Evolutionary conservation across 768 basidiomycete species (phyloP).

Genomic region (Kwoniella dejecticola): DNA sequence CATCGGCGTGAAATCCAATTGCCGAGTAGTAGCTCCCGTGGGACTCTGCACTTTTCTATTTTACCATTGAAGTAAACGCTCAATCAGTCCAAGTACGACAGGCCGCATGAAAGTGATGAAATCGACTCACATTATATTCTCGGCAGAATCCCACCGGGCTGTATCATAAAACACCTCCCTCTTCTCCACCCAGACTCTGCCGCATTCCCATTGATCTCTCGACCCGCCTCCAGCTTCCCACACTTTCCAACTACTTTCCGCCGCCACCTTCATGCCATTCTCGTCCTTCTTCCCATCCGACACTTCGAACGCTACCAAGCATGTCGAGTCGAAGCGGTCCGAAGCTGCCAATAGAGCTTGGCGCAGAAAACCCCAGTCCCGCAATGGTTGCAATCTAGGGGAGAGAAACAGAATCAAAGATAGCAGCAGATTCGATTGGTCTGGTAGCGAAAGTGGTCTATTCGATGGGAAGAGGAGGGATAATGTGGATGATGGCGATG

Average conservation of each 20-base stretch:
- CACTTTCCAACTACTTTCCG: constrained; percentile 82
- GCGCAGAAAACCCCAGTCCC: constrained; percentile 66
- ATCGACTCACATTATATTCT: constrained; percentile 63
- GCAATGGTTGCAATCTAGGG: constrained; percentile 68
- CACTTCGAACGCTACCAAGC: constrained; percentile 85
- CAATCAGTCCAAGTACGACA: too few relatives aligned
- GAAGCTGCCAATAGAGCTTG: constrained; percentile 72
- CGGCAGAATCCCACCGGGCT: constrained; percentile 73
- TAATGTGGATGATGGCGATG: constrained; percentile 63
- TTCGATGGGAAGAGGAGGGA: constrained; percentile 61
- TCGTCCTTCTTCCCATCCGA: constrained; percentile 77
- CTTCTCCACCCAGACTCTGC: constrained; percentile 94
- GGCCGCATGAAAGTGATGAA: too few relatives aligned
- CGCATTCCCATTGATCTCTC: constrained; percentile 77
- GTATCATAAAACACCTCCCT: constrained; percentile 89
- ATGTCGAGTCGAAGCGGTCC: constrained; percentile 82
- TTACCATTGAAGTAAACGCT: too few relatives aligned
- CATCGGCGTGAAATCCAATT: constrained; percentile 89
- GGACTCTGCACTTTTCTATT: constrained; percentile 51
- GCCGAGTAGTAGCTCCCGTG: constrained; percentile 52
- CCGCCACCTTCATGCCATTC: constrained; percentile 73
- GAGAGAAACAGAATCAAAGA: constrained; percentile 77
- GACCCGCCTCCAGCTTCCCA: constrained; percentile 61
- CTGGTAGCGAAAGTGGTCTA: constrained; percentile 56
- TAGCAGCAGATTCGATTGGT: constrained; percentile 70